Base-by-base conservation (phyloP, 179 eudicot genomes). In the Sideroxylon spinosum region DNA sequence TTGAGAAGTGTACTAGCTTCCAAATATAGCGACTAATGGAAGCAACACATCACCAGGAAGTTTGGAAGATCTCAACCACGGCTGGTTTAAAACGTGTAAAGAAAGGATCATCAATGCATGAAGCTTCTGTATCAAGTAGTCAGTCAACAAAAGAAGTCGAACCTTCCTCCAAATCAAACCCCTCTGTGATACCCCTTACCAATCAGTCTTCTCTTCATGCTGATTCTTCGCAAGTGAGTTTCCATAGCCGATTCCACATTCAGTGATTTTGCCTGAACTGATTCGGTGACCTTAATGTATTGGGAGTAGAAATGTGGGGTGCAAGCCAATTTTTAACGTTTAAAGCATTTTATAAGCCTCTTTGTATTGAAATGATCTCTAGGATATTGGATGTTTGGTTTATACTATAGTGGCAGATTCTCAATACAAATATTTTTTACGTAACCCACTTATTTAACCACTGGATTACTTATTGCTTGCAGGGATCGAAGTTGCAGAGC, bases 1-100 rank as follows among this genome's bases (percentile, higher is more conserved):
- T 75, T 65, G 37, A 48, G 56, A 56, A 26, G n/a, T 82, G 7
- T 75, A 6, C 44, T 48, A 62, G 28, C 61, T 62, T 20, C 23
- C 67, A 7, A 25, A 11, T 68, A 17, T 57, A 37, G 22, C 16
- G 12, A 25, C 67, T 10, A 56, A 56, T 77, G 29, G 9, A 37
- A 16, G 11, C n/a, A 55, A 25, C 52, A 57, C 25, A 28, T 48
- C 49, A 62, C 50, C 73, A 96, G 99, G 96, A 96, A 82, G 97
- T 89, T 52, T 96, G 99, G 99, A 96, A 94, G 86, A 96, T 88
- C 84, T 94, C 97, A 62, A 96, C 99, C 52, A 93, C 98, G 80
- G 96, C 98, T 84, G 96, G 97, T 82, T 84, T 86, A 64, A 92
- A 90, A 81, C 93, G 96, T 44, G 90, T 84, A 76, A 93, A 92